Evolutionary conservation across 2,329 filamentous ascomycete genomes (phyloP).

Genomic region (Simplicillium aogashimaense): DNA sequence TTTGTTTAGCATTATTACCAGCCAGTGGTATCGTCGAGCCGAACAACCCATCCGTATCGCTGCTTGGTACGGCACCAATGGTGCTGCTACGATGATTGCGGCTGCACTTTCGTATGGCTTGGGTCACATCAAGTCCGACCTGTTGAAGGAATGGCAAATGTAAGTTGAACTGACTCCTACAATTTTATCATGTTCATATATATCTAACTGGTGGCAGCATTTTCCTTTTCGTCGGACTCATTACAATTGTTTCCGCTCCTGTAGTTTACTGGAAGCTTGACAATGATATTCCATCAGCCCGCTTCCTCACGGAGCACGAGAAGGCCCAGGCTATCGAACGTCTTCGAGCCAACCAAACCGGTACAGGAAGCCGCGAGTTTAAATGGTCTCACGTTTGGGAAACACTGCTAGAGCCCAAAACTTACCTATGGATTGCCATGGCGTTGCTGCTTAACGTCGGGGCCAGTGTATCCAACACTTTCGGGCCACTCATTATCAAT

Average conservation of each 20-base stretch:
- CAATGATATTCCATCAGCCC: constrained; percentile 44
- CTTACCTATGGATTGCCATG: constrained; percentile 51
- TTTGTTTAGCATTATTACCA: constrained; percentile 34
- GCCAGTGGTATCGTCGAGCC: constrained; percentile 34
- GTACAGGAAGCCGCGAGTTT: constrained; percentile 61
- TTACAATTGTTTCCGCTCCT: constrained; percentile 48
- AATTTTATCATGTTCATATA: neutral
- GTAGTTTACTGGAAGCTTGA: constrained; percentile 51
- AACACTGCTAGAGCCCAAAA: constrained; percentile 36
- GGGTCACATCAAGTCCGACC: constrained; percentile 33
- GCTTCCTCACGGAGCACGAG: constrained; percentile 55
- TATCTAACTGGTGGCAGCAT: constrained; percentile 19
- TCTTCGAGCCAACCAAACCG: constrained; percentile 65
- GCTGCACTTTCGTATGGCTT: constrained; percentile 46
- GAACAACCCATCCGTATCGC: constrained; percentile 56
- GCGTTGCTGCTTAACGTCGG: constrained; percentile 54
- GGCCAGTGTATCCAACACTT: constrained; percentile 52
- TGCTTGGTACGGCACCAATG: constrained; percentile 58
- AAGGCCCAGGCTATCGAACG: constrained; percentile 59
- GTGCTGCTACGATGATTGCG: constrained; percentile 45
- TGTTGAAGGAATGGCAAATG: constrained; percentile 9
- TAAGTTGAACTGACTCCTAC: neutral
- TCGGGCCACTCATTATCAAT: constrained; percentile 52
- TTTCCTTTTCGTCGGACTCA: constrained; percentile 50
- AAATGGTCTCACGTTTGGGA: constrained; percentile 56